These are phyloP conservation scores for Bondarzewia mesenterica DNA, from an alignment of 1,284 basidiomycete species.

Conservation along the genomic window DNA sequence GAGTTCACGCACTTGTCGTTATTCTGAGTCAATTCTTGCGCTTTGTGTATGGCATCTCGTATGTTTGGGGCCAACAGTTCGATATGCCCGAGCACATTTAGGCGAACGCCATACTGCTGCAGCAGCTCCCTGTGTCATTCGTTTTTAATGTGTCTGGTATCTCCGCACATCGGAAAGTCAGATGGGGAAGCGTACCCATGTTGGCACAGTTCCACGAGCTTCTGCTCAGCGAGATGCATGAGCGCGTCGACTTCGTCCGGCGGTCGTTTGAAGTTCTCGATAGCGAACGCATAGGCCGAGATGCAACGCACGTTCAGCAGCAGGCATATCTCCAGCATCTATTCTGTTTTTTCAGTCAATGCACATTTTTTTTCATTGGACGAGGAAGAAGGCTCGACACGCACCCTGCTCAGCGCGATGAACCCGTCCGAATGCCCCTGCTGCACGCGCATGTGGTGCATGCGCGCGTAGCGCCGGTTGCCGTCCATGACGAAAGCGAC, in stretches of 20 bases:
- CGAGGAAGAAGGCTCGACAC: slow-evolving; percentile 19
- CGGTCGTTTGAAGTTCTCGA: slow-evolving; percentile 95
- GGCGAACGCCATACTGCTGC: slow-evolving; percentile 74
- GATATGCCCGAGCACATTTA: slow-evolving; percentile 77
- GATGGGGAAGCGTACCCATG: slow-evolving; percentile 57
- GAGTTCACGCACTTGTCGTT: slow-evolving; percentile 54
- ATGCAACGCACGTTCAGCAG: slow-evolving; percentile 74
- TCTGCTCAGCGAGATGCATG: slow-evolving; percentile 81
- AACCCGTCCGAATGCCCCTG: slow-evolving; percentile 88
- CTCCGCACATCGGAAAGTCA: not conserved
- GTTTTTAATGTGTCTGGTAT: not conserved
- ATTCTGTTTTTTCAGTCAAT: not conserved
- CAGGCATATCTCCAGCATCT: slow-evolving; percentile 83
- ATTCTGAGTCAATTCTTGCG: slow-evolving; percentile 73
- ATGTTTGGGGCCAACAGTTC: slow-evolving; percentile 77
- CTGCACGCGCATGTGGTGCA: slow-evolving; percentile 50
- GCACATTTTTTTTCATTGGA: not conserved
- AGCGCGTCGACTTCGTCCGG: slow-evolving; percentile 82
- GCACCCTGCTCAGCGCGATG: slow-evolving; percentile 70
- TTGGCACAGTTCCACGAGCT: slow-evolving; percentile 74
- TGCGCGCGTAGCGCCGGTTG: slow-evolving; percentile 88
- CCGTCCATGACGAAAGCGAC: slow-evolving; percentile 99
- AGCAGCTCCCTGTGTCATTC: slow-evolving; percentile 55
- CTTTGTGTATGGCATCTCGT: slow-evolving; percentile 60
- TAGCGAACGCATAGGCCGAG: slow-evolving; percentile 92